A percentile compares a stretch with the other conserved stretches of the same genome.
Evolutionary conservation across 2,329 filamentous ascomycete genomes (phyloP).

Genomic region (Botryotinia calthae): DNA sequence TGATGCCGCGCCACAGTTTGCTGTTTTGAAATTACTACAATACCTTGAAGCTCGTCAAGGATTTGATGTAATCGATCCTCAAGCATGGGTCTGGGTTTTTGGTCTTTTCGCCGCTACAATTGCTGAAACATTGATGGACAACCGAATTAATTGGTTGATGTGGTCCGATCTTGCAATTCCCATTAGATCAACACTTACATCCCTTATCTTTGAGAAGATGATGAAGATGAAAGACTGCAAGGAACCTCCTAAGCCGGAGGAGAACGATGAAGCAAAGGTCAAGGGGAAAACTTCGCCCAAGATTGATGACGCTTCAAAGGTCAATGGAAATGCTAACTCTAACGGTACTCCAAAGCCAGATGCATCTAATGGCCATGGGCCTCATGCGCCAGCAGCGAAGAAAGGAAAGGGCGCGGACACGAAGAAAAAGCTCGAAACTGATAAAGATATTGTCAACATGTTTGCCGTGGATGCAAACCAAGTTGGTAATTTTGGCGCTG

Average conservation of each 20-base stretch:
- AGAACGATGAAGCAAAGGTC: slow-evolving; percentile 13
- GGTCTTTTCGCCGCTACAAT: slow-evolving; percentile 24
- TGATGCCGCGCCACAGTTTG: slow-evolving; percentile 30
- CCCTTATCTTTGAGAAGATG: slow-evolving; percentile 71
- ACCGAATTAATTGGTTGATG: slow-evolving; percentile 29
- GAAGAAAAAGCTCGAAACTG: slow-evolving; percentile 45
- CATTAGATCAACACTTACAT: slow-evolving; percentile 64
- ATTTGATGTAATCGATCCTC: slow-evolving; percentile 22
- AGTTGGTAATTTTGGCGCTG: slow-evolving; percentile 61
- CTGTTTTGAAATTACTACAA: slow-evolving; percentile 28
- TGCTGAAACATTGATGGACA: slow-evolving; percentile 25
- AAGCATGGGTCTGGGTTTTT: slow-evolving; percentile 29
- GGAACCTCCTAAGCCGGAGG: slow-evolving; percentile 42
- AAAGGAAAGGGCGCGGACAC: slow-evolving; percentile 9
- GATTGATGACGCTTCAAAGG: background rate
- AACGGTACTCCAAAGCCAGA: background rate
- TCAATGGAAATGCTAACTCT: slow-evolving; percentile 11
- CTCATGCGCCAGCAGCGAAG: slow-evolving; percentile 4
- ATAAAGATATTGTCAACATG: slow-evolving; percentile 71
- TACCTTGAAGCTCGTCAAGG: slow-evolving; percentile 27
- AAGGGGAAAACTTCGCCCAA: slow-evolving; percentile 13
- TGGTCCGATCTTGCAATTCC: slow-evolving; percentile 41
- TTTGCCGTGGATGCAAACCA: slow-evolving; percentile 69
- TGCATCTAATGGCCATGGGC: slow-evolving; percentile 4
- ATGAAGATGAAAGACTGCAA: slow-evolving; percentile 68